Percentiles rank a stretch among this genome's conserved stretches.
phyloP scores from a whole-genome alignment of 2,329 filamentous ascomycete genomes.

The Ceratocystis albifundus region DNA sequence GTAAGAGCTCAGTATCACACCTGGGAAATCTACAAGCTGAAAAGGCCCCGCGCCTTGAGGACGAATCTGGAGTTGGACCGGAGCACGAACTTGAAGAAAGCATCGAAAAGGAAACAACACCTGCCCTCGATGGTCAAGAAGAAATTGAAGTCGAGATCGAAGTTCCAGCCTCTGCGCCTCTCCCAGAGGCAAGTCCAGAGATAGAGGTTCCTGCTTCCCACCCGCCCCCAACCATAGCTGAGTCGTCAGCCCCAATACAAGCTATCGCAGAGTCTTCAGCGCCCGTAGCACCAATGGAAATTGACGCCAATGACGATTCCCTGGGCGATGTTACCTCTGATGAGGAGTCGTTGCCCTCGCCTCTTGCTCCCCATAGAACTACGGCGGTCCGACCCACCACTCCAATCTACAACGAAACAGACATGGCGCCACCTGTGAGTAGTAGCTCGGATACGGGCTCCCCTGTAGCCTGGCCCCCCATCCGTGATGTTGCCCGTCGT shows the following conservation, averaged over 20 bases:
- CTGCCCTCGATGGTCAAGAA: neutral
- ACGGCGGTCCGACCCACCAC: constrained; percentile 32
- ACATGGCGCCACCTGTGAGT: constrained; percentile 45
- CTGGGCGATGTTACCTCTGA: constrained; percentile 27
- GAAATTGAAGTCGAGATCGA: constrained; percentile 20
- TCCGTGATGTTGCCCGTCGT: constrained; percentile 40
- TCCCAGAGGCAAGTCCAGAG: constrained; percentile 5
- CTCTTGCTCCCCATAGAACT: constrained; percentile 28
- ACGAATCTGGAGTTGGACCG: constrained; percentile 25
- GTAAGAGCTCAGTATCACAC: constrained; percentile 43
- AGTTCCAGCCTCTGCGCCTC: constrained; percentile 14
- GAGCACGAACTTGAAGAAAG: constrained; percentile 16
- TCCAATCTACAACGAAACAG: constrained; percentile 34
- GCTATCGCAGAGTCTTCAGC: neutral
- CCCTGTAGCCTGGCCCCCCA: constrained; percentile 40
- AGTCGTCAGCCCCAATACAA: neutral
- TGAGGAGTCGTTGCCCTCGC: constrained; percentile 29
- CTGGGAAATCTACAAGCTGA: constrained; percentile 32
- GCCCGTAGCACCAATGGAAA: constrained; percentile 17
- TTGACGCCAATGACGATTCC: constrained; percentile 23
- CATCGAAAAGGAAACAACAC: no score
- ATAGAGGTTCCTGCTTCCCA: constrained; percentile 21
- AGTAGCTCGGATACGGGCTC: constrained; percentile 36
- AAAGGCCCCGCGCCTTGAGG: constrained; percentile 30
- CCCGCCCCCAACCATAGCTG: constrained; percentile 12